phyloP scores from a whole-genome alignment of 495 filamentous ascomycete genomes.

The Penicillium ucsense region DNA sequence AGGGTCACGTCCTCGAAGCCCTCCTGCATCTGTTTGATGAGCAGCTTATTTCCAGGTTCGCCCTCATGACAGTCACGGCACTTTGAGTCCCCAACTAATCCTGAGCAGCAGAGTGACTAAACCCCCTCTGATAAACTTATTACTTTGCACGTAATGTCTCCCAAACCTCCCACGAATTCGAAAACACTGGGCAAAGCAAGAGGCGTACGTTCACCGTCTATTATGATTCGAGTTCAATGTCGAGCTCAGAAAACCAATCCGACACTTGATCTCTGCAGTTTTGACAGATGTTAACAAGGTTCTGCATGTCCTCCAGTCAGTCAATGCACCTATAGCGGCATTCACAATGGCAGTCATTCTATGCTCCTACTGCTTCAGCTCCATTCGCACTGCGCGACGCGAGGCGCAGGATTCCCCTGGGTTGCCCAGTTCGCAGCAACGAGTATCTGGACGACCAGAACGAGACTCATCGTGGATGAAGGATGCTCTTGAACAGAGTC shows the following conservation, averaged over 20 bases:
- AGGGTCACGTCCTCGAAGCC: too few species aligned
- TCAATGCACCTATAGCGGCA: constrained; percentile 40
- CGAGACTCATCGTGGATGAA: constrained; percentile 27
- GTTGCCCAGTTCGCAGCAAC: constrained; percentile 3
- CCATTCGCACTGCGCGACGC: constrained; percentile 36
- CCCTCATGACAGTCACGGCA: too few species aligned
- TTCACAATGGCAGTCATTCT: constrained; percentile 42
- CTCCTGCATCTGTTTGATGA: too few species aligned
- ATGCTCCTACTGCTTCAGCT: constrained; percentile 39
- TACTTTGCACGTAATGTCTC: constrained; percentile 1
- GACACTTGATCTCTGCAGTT: neutral
- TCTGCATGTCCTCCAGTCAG: constrained; percentile 15
- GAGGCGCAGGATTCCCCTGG: constrained; percentile 17
- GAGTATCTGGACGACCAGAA: neutral
- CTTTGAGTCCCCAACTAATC: too few species aligned
- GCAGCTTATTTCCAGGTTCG: too few species aligned
- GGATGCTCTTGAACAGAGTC: constrained; percentile 29
- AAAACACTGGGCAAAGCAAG: constrained; percentile 11
- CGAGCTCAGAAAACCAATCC: neutral
- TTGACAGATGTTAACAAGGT: too few species aligned
- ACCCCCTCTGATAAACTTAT: too few species aligned
- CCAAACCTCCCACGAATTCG: constrained; percentile 4
- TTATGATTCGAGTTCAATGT: too few species aligned
- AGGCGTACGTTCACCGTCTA: constrained; percentile 13
- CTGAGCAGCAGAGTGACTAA: too few species aligned